These are phyloP conservation scores for Scedosporium dehoogii DNA, from an alignment of 2,329 filamentous ascomycete species.

Conservation along the genomic window DNA sequence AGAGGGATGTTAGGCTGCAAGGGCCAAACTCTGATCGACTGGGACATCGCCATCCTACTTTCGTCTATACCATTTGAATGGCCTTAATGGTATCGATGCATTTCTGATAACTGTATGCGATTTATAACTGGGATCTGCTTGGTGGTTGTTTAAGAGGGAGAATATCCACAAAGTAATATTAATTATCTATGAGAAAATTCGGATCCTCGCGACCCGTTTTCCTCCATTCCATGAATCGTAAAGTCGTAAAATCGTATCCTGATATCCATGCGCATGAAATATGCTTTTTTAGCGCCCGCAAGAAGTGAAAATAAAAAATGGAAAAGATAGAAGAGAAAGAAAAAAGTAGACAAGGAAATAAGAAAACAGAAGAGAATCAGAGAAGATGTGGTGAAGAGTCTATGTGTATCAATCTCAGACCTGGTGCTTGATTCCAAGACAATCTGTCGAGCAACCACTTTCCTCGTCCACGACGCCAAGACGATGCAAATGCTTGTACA, in stretches of 20 bases:
- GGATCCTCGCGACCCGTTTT: no score
- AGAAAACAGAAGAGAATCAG: not conserved
- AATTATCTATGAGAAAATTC: no score
- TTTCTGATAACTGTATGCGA: no score
- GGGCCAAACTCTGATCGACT: slow-evolving; percentile 20
- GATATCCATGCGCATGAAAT: no score
- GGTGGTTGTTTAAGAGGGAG: no score
- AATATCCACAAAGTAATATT: no score
- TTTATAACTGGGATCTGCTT: no score
- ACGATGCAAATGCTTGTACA: slow-evolving; percentile 30
- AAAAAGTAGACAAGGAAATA: not conserved
- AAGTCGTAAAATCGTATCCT: no score
- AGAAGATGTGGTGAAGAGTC: not conserved
- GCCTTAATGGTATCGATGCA: no score
- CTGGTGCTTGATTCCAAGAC: not conserved
- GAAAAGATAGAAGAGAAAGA: not conserved
- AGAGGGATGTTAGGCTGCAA: slow-evolving; percentile 24
- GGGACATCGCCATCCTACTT: slow-evolving; percentile 28
- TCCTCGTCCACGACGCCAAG: slow-evolving; percentile 20
- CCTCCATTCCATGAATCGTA: no score
- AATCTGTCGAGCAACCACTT: not conserved
- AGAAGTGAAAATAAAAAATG: not conserved
- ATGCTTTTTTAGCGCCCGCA: no score
- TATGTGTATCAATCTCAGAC: not conserved
- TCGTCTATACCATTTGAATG: slow-evolving; percentile 23